Conservation (phyloP, 1,139 yeast genomes). For the Taphrina sp. region DNA sequence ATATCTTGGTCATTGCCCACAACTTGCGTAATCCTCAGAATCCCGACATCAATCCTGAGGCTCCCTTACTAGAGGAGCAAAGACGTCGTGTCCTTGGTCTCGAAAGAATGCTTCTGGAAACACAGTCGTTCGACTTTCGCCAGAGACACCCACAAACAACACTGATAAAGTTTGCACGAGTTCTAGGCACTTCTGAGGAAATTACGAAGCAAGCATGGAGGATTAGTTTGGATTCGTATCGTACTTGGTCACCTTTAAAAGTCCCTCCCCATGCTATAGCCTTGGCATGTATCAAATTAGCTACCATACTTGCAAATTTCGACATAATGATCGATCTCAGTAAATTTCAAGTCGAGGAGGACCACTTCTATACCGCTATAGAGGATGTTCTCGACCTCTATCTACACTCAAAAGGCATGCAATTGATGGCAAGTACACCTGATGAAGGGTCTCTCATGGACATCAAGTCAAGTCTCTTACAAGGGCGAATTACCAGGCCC, state of each 20-base stretch:
- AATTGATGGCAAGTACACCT: not conserved
- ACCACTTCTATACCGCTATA: slow-evolving; percentile 16
- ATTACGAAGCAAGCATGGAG: slow-evolving; percentile 61
- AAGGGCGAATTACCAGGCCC: not conserved
- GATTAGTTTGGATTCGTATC: slow-evolving; percentile 68
- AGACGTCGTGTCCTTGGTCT: slow-evolving; percentile 38
- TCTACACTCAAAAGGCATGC: slow-evolving; percentile 19
- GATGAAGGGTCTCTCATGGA: slow-evolving; percentile 11
- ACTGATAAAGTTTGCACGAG: slow-evolving; percentile 63
- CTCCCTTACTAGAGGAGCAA: slow-evolving; percentile 38
- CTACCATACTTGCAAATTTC: slow-evolving; percentile 46
- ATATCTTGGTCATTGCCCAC: slow-evolving; percentile 49
- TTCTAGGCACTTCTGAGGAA: slow-evolving; percentile 39
- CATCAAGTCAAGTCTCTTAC: slow-evolving; percentile 6
- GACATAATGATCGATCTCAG: slow-evolving; percentile 7
- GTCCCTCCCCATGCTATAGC: slow-evolving; percentile 82
- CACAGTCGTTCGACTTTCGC: slow-evolving; percentile 72
- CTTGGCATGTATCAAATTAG: slow-evolving; percentile 58
- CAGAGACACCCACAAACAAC: slow-evolving; percentile 64
- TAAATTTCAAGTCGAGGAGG: slow-evolving; percentile 14
- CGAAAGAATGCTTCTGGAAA: slow-evolving; percentile 73
- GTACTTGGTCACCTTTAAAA: slow-evolving; percentile 67
- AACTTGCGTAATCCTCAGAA: slow-evolving; percentile 37
- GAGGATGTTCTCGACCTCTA: slow-evolving; percentile 34
- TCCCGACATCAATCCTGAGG: slow-evolving; percentile 37